A percentile compares a stretch with the other conserved stretches of the same genome.
These are phyloP conservation scores for Umbelopsis vinacea DNA, from an alignment of 192 early-diverging fungal species.

Conservation along the genomic window DNA sequence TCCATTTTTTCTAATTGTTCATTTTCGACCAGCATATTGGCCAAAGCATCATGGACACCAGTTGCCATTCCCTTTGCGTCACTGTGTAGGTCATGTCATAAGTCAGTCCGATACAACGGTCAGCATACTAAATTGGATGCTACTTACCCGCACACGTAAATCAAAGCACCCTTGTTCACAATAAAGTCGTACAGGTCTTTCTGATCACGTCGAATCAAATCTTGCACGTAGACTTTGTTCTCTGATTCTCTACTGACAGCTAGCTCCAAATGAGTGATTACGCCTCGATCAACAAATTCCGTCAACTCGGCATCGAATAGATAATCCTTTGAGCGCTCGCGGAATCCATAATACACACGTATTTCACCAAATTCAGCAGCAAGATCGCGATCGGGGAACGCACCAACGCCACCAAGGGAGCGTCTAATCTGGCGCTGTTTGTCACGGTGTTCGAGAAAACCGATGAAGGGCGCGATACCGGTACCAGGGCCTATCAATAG, in stretches of 20 bases:
- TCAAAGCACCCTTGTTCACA: conserved; percentile 59
- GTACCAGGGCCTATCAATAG: conserved; percentile 94
- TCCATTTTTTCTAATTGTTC: conserved; percentile 50
- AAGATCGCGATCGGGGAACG: conserved; percentile 33
- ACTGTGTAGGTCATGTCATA: conserved; percentile 34
- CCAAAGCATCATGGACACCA: conserved; percentile 80
- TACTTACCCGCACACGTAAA: conserved; percentile 80
- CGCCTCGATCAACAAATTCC: conserved; percentile 47
- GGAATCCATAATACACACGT: conserved; percentile 86
- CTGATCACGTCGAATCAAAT: conserved; percentile 62
- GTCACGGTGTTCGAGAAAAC: conserved; percentile 83
- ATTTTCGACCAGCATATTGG: conserved; percentile 60
- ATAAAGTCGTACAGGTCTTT: conserved; percentile 63
- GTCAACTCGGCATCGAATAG: conserved; percentile 71
- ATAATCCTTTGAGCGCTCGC: conserved; percentile 68
- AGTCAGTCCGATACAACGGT: not conserved
- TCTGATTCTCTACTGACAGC: conserved; percentile 69
- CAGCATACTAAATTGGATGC: not conserved
- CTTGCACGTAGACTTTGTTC: conserved; percentile 88
- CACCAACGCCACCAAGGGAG: conserved; percentile 35
- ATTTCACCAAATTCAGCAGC: conserved; percentile 55
- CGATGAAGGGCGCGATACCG: conserved; percentile 93
- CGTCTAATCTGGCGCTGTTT: conserved; percentile 46
- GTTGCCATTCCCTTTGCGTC: conserved; percentile 90
- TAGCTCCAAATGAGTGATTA: conserved; percentile 61